Conservation (phyloP, 2,329 filamentous ascomycete genomes). For the Ophidiomyces ophidiicola region DNA sequence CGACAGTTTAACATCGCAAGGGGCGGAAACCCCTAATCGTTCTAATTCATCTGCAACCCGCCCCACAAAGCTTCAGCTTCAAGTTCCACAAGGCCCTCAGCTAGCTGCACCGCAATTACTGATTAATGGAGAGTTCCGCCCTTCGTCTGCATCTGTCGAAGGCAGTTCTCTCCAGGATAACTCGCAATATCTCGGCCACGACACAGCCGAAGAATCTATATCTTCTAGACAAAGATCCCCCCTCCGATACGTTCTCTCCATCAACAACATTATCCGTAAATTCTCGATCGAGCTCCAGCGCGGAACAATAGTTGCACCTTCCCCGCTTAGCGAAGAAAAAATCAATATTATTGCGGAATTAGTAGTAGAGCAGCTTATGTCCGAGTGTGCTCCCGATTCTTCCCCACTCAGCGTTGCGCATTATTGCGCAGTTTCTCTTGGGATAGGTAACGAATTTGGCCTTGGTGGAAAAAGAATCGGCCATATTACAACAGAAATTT, state of each 20-base stretch:
- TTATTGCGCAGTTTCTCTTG: constrained; percentile 27
- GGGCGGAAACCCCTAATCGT: background rate
- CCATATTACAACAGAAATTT: constrained; percentile 21
- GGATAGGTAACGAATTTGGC: constrained; percentile 28
- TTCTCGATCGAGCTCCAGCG: constrained; percentile 25
- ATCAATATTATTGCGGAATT: constrained; percentile 23
- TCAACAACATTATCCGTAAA: constrained; percentile 24
- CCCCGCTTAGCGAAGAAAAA: constrained; percentile 23
- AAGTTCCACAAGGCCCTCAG: constrained; percentile 31
- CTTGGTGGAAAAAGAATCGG: constrained; percentile 19
- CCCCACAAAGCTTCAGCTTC: constrained; percentile 32
- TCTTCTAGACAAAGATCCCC: background rate
- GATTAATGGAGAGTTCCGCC: constrained; percentile 4
- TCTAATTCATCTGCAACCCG: constrained; percentile 18
- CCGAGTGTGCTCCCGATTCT: constrained; percentile 21
- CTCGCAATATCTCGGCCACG: background rate
- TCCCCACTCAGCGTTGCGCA: constrained; percentile 18
- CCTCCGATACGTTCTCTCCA: constrained; percentile 16
- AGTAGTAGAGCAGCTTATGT: constrained; percentile 23
- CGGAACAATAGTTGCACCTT: constrained; percentile 21
- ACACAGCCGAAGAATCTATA: background rate
- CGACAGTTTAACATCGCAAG: constrained; percentile 12
- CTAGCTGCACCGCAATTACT: constrained; percentile 33
- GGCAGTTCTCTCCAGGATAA: background rate
- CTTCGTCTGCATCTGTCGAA: background rate